Percentiles rank a stretch among this genome's conserved stretches.
Evolutionary conservation across 1,284 basidiomycete genomes (phyloP).

Genomic region (Tremellales sp.): DNA sequence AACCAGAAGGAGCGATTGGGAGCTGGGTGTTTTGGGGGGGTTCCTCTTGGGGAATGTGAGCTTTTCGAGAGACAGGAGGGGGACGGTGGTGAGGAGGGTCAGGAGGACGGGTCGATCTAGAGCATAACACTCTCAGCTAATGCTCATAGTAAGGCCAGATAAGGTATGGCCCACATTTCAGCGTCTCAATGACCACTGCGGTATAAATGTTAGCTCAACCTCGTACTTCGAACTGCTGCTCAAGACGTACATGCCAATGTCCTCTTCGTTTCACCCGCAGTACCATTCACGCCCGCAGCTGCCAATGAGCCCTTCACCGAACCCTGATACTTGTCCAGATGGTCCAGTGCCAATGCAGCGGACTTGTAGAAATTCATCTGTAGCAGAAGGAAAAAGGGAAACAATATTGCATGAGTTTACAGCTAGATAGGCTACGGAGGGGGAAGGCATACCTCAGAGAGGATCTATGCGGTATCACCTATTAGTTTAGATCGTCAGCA

Average conservation of each 20-base stretch:
- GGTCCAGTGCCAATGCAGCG: slow-evolving; percentile 74
- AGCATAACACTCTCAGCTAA: slow-evolving; percentile 5
- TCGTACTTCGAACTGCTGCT: neutral
- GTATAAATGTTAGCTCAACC: slow-evolving; percentile 34
- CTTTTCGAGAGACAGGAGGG: slow-evolving; percentile 68
- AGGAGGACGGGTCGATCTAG: slow-evolving; percentile 52
- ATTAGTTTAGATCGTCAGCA: too few species aligned
- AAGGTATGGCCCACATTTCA: slow-evolving; percentile 66
- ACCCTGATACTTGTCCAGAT: slow-evolving; percentile 76
- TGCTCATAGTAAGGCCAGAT: slow-evolving; percentile 51
- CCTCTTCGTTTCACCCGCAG: slow-evolving; percentile 66
- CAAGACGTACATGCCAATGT: slow-evolving; percentile 42
- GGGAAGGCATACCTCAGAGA: neutral
- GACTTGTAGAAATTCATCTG: slow-evolving; percentile 90
- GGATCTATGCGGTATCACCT: too few species aligned
- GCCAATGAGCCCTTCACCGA: slow-evolving; percentile 58
- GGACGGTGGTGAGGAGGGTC: slow-evolving; percentile 63
- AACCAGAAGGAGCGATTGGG: slow-evolving; percentile 65
- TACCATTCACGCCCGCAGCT: slow-evolving; percentile 56
- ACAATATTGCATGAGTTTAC: neutral
- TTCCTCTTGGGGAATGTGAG: slow-evolving; percentile 58
- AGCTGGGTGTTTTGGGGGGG: slow-evolving; percentile 49
- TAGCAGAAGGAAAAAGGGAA: neutral
- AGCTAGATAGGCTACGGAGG: neutral
- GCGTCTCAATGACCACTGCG: slow-evolving; percentile 79